Base-by-base conservation (phyloP, 768 basidiomycete genomes). In the Amyloporia xantha region DNA sequence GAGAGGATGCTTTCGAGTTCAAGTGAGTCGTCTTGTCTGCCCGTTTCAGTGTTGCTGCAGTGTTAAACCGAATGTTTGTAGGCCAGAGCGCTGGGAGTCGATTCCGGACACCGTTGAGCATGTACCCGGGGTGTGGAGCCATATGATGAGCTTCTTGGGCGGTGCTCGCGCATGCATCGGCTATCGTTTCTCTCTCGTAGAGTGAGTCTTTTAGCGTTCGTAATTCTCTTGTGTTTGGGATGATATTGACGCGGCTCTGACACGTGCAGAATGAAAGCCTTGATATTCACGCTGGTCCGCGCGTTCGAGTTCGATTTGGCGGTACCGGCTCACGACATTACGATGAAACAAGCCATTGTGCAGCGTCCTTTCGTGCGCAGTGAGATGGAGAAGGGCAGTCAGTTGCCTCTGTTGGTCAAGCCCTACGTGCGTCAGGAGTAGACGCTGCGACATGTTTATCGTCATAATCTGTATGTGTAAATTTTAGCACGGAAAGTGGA, bases 151-250 rank as follows among this genome's bases (percentile, higher is more conserved):
- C 0, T 86, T 86, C 71, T 54, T 81, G 2, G 80, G 79, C 20
- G 84, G 84, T 1, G 77, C 79, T 13, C 71, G 75, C 23, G 72
- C 79, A 0, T 86, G 84, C 48, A 83, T 85, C 28, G 82, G 83
- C 0, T 84, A 77, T 59, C 73, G 78, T 2, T 85, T 85, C 57
- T 71, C 84, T 6, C 59, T 84, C 13, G 68, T 76, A 21, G 80
- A 81, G 77, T 81, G 52, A 35, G 77, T 69, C 17, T 13, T 11
- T 20, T 11, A 4, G 12, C 30, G 6, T 36, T 19, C 20, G 9
- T 6, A 7, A 5, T 21, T 20, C 11, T 19, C 27, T 19, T 20
- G 33, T n/a, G 13, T 44, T 19, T 13, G 4, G 44, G 4, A 23
- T 9, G 5, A 24, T 15, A 19, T 26, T 37, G 17, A 47, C 15